Evolutionary conservation across 1,284 basidiomycete species (phyloP), one percentile per base, ranked within the genome.

Genomic region (Malassezia furfur): DNA sequence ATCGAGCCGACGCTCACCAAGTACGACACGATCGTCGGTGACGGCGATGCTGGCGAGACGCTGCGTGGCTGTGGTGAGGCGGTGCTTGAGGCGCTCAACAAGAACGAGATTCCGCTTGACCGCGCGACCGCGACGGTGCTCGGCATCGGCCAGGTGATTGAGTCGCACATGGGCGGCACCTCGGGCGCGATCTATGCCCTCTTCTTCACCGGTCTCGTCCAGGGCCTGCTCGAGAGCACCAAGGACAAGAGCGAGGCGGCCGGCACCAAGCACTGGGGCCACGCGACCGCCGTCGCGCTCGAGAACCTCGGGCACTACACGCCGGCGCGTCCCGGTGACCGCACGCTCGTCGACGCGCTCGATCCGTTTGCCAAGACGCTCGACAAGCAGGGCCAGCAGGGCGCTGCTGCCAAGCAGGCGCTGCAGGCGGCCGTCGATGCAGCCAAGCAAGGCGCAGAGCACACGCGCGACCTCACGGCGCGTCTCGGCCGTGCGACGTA

Each of bases 311-410:
- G 64, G 35, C 72, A 71, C 44, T 78, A 82, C 70, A 82, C 81
- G 0, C 80, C 80, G 0, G 81, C 81, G 6, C 75, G 78, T 54
- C 76, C 77, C 5, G 81, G 81, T 1, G 81, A 82, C 66, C 77
- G 81, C 10, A 83, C 81, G 0, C 65, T 82, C 38, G 76, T 83
- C 19, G 81, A 83, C 50, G 78, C 81, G 0, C 76, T 83, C 1
- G 57, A 65, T 15, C 81, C 81, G 9, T 80, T 83, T 60, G 80
- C 78, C 61, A 62, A 62, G 15, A 63, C 72, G 2, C 67, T 81
- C 7, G 10, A 40, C 21, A 19, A 47, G 31, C 35, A 51, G 36
- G 32, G 38, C 34, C 32, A 52, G 37, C 21, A 36, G 17, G 44
- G 45, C 39, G 66, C 63, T 4, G 54, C 48, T 2, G 76, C 68